Percentiles rank a stretch among this genome's conserved stretches.
These are phyloP conservation scores for Boeremia lycopersici DNA, from an alignment of 2,329 filamentous ascomycete genomes.

Conservation along the genomic window DNA sequence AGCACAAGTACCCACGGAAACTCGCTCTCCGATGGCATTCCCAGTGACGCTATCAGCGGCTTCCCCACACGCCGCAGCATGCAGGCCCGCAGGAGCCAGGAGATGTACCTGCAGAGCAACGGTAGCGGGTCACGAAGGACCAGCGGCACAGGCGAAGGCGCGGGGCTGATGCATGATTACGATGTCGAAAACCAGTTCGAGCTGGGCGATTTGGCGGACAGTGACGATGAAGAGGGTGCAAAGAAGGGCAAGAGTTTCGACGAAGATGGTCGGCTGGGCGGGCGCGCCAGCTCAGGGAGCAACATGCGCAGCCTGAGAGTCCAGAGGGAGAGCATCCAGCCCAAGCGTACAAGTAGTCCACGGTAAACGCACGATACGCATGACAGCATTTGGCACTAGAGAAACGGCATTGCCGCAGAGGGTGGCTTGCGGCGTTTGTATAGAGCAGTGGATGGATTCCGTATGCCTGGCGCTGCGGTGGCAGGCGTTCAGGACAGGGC, in stretches of 20 bases:
- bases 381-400: neutral
- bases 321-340: slow-evolving; percentile 37
- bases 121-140: slow-evolving; percentile 19
- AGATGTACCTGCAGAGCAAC: slow-evolving; percentile 56
- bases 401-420: neutral
- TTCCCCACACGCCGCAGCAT: slow-evolving; percentile 91
- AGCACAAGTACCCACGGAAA: slow-evolving; percentile 67
- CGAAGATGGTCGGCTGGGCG: slow-evolving; percentile 27
- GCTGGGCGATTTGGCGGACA: slow-evolving; percentile 76
- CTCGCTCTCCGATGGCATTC: slow-evolving; percentile 72
- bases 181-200: slow-evolving; percentile 79
- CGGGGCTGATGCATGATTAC: slow-evolving; percentile 85
- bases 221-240: slow-evolving; percentile 46
- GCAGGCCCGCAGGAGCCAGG: slow-evolving; percentile 75
- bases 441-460: neutral
- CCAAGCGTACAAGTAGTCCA: slow-evolving; percentile 29
- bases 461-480: slow-evolving; percentile 14
- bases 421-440: neutral
- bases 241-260: slow-evolving; percentile 46
- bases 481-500: slow-evolving; percentile 8
- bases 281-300: slow-evolving; percentile 28
- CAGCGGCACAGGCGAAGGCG: slow-evolving; percentile 63
- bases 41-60: slow-evolving; percentile 88
- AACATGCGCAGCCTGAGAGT: slow-evolving; percentile 35
- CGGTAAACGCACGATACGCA: slow-evolving; percentile 13